Base-by-base conservation (phyloP, 441 rosid species). In the Euphorbia schlechtendalii region DNA sequence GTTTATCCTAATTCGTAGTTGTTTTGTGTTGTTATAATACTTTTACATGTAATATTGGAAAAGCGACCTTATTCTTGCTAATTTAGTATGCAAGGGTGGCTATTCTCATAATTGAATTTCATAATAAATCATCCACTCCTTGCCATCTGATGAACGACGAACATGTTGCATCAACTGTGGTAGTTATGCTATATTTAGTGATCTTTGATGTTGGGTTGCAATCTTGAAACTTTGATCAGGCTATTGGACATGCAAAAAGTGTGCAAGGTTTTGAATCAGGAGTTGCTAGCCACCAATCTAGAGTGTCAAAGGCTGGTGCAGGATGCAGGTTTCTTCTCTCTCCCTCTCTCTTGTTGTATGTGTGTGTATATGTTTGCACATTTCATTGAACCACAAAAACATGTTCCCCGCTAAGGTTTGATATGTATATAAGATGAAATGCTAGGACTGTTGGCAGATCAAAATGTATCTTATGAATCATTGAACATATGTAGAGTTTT, bases 211-310 rank as follows among this genome's bases (percentile, higher is more conserved):
- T 43, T 38, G 65, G 63, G 8, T 56, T 59, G 55, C 61, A 27
- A 60, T 56, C 53, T 66, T 65, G 40, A 34, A 34, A 73, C 59
- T 71, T 66, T 27, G 56, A 66, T 67, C 76, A 88, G 96, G 86
- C 81, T 17, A 69, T 71, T 46, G 81, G 85, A 7, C 80, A 77
- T 64, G 60, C 63, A 38, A 86, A 84, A 74, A 84, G 68, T 59
- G 41, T 74, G 71, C 65, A 79, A 52, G 57, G 74, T 56, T 74
- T 76, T 75, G 89, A 88, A 53, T 65, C 82, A 64, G 82, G 79
- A 54, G 78, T 86, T 55, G 74, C 78, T 3, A 55, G 72, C 73
- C 89, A 82, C 71, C 84, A 85, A 15, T 81, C 83, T 43, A 74
- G 88, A 74, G 78, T 74, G 36, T 52, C 71, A 11, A 81, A 77